Conservation (phyloP, 192 early-diverging fungal genomes). For the Mortierella alpina region DNA sequence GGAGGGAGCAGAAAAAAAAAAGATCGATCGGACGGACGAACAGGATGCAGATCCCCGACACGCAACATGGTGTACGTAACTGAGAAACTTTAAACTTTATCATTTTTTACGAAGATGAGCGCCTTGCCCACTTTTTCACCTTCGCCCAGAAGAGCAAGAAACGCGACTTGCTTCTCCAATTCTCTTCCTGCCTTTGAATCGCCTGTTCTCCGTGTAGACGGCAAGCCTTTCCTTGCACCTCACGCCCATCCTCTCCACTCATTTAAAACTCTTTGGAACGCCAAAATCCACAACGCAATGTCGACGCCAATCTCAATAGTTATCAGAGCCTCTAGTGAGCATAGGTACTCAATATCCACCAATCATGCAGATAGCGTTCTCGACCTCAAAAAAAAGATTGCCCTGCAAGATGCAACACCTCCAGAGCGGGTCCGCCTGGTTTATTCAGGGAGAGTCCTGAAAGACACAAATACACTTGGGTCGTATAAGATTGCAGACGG, state of each 20-base stretch:
- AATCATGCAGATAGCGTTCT: conserved; percentile 70
- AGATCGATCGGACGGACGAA: no score
- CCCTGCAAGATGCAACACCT: conserved; percentile 66
- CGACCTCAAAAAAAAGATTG: conserved; percentile 83
- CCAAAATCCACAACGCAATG: background rate
- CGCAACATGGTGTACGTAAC: no score
- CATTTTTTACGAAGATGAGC: no score
- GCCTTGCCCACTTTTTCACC: no score
- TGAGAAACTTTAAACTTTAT: no score
- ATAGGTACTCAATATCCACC: conserved; percentile 71
- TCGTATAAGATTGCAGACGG: conserved; percentile 89
- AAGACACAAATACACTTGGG: conserved; percentile 81
- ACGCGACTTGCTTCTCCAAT: no score
- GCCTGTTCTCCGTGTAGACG: no score
- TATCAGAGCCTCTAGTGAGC: conserved; percentile 78
- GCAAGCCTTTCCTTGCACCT: background rate
- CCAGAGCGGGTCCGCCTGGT: conserved; percentile 85
- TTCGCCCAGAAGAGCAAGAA: no score
- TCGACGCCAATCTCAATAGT: conserved; percentile 64
- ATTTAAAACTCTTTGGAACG: no score
- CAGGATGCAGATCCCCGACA: no score
- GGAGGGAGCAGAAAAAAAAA: no score
- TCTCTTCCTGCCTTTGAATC: no score
- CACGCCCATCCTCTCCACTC: background rate
- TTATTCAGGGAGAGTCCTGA: conserved; percentile 92